phyloP scores from a whole-genome alignment of 148 eudicot species.

The Cornus controversa region DNA sequence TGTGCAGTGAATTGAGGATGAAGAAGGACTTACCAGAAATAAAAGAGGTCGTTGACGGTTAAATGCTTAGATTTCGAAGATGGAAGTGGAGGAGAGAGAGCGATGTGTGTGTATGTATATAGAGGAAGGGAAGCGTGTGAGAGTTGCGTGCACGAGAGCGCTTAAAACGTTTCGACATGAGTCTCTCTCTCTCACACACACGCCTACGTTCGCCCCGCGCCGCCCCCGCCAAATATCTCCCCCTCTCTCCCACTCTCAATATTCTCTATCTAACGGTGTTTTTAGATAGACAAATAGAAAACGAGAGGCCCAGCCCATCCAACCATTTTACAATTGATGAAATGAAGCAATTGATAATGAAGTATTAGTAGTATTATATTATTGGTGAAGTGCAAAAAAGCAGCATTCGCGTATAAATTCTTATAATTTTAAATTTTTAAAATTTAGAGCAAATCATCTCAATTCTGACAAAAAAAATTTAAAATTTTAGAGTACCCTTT shows the following conservation, averaged over 20 bases:
- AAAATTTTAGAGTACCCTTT: too few species aligned
- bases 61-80: neutral
- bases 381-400: too few species aligned
- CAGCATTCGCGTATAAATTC: too few species aligned
- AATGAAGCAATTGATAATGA: too few species aligned
- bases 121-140: conserved; percentile 37
- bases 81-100: conserved; percentile 6
- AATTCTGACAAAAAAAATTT: too few species aligned
- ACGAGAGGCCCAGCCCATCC: too few species aligned
- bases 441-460: too few species aligned
- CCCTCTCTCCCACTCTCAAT: neutral
- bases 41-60: neutral
- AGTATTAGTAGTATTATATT: too few species aligned
- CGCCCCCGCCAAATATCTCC: conserved; percentile 9
- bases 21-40: conserved; percentile 9
- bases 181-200: conserved; percentile 28
- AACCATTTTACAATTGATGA: too few species aligned
- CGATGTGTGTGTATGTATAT: neutral
- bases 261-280: too few species aligned
- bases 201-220: conserved; percentile 40
- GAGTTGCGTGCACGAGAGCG: conserved; percentile 61
- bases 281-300: too few species aligned
- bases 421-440: too few species aligned
- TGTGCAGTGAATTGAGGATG: neutral
- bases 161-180: conserved; percentile 43